These are phyloP conservation scores for Tolypocladium sp. DNA, from an alignment of 2,329 filamentous ascomycete genomes.

Conservation along the genomic window DNA sequence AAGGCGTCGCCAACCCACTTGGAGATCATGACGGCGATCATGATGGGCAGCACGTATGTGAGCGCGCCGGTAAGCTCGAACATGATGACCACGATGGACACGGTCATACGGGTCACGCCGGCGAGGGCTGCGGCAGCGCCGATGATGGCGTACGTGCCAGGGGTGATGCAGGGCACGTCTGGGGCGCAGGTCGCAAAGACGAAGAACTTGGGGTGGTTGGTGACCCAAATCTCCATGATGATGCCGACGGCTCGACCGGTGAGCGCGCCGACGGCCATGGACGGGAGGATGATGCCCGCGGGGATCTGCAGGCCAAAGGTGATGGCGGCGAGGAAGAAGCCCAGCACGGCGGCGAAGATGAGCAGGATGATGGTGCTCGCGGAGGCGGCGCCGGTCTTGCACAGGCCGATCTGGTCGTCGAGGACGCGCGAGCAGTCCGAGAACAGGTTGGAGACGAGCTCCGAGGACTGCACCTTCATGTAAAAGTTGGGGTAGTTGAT, in stretches of 20 bases:
- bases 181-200: conserved; percentile 74
- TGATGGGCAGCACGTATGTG: conserved; percentile 94
- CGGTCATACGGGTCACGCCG: conserved; percentile 91
- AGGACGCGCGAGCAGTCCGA: conserved; percentile 75
- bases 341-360: conserved; percentile 71
- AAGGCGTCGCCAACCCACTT: conserved; percentile 99
- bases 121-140: conserved; percentile 91
- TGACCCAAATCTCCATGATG: conserved; percentile 80
- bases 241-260: conserved; percentile 85
- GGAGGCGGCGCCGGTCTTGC: conserved; percentile 76
- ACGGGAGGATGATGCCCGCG: conserved; percentile 89
- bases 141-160: conserved; percentile 93
- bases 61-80: conserved; percentile 95
- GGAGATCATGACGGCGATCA: conserved; percentile 96
- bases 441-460: conserved; percentile 87
- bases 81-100: conserved; percentile 98
- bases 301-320: conserved; percentile 94
- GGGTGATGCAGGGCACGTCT: conserved; percentile 80
- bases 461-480: conserved; percentile 85
- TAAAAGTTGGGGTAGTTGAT: conserved; percentile 96
- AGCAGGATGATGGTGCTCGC: conserved; percentile 75
- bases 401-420: conserved; percentile 84
- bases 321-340: conserved; percentile 74
- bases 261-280: conserved; percentile 89
- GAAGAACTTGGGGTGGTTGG: conserved; percentile 66